Evolutionary conservation across 2,329 filamentous ascomycete species (phyloP), one percentile per base, ranked within the genome.

Genomic region (Cyanodermella asteris): DNA sequence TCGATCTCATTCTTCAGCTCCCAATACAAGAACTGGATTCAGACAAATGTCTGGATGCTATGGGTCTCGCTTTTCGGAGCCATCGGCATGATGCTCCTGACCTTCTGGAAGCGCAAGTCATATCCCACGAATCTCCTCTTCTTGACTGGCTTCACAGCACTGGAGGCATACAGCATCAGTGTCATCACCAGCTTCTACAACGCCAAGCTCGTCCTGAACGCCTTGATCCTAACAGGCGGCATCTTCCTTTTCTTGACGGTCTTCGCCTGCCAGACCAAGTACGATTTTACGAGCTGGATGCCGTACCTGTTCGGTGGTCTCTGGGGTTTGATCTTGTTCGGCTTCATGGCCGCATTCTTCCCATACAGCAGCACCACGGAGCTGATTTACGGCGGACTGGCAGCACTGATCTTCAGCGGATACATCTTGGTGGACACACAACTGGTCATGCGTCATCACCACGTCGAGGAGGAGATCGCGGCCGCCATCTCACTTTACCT

Each of bases 351-450:
- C 35, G 64, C 68, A 36, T 94, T 94, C 61, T 72, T 97, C 54
- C 82, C 80, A 4, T 65, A 73, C 49, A 76, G 60, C 49, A 80
- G 68, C 46, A 82, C 72, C 14, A 56, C 72, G 17, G 84, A 97
- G 52, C 67, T 94, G 27, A 27, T 80, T 32, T 94, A 91, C 42
- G 80, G 81, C 28, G 72, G 73, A 6, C 51, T 82, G 9, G 65
- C 68, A 1, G 84, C 87, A 3, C 55, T 97, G 22, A 67, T 97
- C 44, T 97, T 97, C 59, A 82, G 73, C 24, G 84, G 61, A 6
- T 97, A 97, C 52, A 90, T 97, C 33, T 61, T 97, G 23, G 78
- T 94, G 23, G 87, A 97, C 46, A 97, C 87, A 0, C 87, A 97
- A 59, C 56, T 97, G 39, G 69, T 97, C 33, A 74, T 97, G 66